Base-by-base conservation (phyloP, 2,329 filamentous ascomycete genomes). In the Cercospora sp. region DNA sequence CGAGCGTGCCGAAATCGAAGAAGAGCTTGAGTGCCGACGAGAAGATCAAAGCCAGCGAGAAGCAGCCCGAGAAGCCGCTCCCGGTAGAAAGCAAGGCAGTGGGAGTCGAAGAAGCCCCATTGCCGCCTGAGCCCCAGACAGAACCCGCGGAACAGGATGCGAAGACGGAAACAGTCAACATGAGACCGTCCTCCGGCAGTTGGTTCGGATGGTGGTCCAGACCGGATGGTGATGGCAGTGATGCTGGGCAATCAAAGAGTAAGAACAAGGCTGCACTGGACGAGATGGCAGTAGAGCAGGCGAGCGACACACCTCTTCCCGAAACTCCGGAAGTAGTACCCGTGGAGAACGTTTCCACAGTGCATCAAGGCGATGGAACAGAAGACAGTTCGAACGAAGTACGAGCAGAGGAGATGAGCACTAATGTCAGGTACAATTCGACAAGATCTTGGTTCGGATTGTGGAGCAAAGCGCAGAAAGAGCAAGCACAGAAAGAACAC, bases 151-250 rank as follows among this genome's bases (percentile, higher is more conserved):
- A 74, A 31, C 64, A 67, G 48, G 71, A 68, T 55, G 60, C 63
- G 20, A 71, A 75, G 59, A 72, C 73, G 12, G 73, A 74, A 36
- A 68, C 68, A n/a, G 66, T 66, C 51, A 72, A 70, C 42, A 59
- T 67, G 58, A 70, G 69, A 42, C 73, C 72, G 42, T 70, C 75
- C 48, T 70, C 72, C 0, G 73, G 72, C 67, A 76, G 77, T 12
- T 84, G 82, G 82, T 80, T 80, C 45, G 81, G 81, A 23, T 85
- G 83, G 83, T 85, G 83, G 83, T 84, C 83, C 13, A 74, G 82
- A 31, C 83, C 83, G 5, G 83, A 85, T 71, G 82, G 80, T 1
- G 83, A 83, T 66, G 72, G 70, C 26, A 75, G 73, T 45, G 75
- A 78, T 31, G 66, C 75, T 16, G 80, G 82, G n/a, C 75, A 76